Conservation (phyloP, 1,284 basidiomycete genomes). For the Dichomitus squalens region DNA sequence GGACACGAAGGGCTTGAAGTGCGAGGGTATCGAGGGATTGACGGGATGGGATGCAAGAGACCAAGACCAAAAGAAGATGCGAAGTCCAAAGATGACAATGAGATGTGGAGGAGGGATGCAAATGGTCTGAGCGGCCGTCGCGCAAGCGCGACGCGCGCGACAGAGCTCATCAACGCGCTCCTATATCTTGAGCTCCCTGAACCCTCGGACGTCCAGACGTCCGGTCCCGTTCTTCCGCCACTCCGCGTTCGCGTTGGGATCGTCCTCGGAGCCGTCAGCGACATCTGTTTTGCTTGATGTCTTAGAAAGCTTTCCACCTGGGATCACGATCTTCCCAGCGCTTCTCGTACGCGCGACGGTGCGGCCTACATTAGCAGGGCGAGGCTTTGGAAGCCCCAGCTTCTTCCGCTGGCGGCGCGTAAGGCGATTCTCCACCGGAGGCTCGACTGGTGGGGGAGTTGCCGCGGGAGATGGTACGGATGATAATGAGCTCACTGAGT, state of each 20-base stretch:
- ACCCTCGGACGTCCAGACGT: slow-evolving; percentile 76
- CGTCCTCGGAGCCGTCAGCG: slow-evolving; percentile 29
- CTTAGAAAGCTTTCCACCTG: slow-evolving; percentile 49
- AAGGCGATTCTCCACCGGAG: slow-evolving; percentile 37
- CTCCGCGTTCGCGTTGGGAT: slow-evolving; percentile 47
- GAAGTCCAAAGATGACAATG: slow-evolving; percentile 15
- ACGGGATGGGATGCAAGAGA: slow-evolving; percentile 6
- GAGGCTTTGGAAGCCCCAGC: slow-evolving; percentile 62
- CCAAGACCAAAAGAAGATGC: slow-evolving; percentile 6
- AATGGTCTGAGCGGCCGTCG: slow-evolving; percentile 11
- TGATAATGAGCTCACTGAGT: slow-evolving; percentile 40
- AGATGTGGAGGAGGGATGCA: slow-evolving; percentile 6
- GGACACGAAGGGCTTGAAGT: slow-evolving; percentile 9
- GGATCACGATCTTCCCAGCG: slow-evolving; percentile 58
- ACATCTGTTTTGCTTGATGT: slow-evolving; percentile 29
- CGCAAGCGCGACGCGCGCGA: slow-evolving; percentile 3
- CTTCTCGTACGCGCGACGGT: slow-evolving; percentile 30
- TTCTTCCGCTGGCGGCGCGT: slow-evolving; percentile 70
- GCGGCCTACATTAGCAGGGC: slow-evolving; percentile 33
- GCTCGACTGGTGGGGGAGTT: slow-evolving; percentile 38
- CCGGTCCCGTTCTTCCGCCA: slow-evolving; percentile 77
- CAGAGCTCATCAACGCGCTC: slow-evolving; percentile 20
- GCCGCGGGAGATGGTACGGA: slow-evolving; percentile 44
- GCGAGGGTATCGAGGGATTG: slow-evolving; percentile 9
- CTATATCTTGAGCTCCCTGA: slow-evolving; percentile 79